phyloP scores from a whole-genome alignment of 2,329 filamentous ascomycete genomes.

The Periconia macrospinosa region DNA sequence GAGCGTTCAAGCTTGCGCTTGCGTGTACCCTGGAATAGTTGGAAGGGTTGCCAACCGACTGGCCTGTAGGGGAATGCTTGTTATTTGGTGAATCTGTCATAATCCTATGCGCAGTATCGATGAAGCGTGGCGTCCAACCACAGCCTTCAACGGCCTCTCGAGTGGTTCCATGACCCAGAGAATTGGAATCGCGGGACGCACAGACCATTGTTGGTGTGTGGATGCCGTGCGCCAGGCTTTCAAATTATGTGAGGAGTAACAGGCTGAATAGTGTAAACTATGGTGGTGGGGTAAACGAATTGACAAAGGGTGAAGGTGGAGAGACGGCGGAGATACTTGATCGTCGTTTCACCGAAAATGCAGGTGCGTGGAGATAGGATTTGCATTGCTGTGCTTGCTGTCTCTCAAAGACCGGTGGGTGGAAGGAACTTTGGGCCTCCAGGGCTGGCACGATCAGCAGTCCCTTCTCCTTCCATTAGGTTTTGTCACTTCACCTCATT shows the following conservation, averaged over 20 bases:
- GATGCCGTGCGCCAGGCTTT: not conserved
- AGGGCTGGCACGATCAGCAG: not conserved
- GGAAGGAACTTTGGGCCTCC: not conserved
- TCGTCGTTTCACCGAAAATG: not conserved
- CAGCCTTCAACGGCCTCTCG: conserved; percentile 7
- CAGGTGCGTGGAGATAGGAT: not conserved
- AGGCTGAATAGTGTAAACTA: conserved; percentile 13
- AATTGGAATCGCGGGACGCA: conserved; percentile 3
- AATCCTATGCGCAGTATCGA: conserved; percentile 12
- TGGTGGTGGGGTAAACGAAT: conserved; percentile 11
- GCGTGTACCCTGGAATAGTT: conserved; percentile 23
- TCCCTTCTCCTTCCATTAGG: not conserved
- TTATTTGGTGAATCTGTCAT: conserved; percentile 7
- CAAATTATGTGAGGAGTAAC: conserved; percentile 13
- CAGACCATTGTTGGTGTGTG: conserved; percentile 1
- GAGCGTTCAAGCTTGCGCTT: conserved; percentile 9
- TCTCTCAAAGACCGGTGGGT: not conserved
- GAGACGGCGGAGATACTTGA: not conserved
- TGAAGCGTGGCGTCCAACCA: conserved; percentile 9
- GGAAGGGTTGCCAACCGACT: conserved; percentile 18
- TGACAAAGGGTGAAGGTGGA: not conserved
- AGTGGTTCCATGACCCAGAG: conserved; percentile 14
- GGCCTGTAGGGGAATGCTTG: conserved; percentile 7
- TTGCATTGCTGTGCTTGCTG: not conserved
- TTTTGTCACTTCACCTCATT: not conserved